phyloP scores from a whole-genome alignment of 2,329 filamentous ascomycete genomes.

The Orbilia javanica region DNA sequence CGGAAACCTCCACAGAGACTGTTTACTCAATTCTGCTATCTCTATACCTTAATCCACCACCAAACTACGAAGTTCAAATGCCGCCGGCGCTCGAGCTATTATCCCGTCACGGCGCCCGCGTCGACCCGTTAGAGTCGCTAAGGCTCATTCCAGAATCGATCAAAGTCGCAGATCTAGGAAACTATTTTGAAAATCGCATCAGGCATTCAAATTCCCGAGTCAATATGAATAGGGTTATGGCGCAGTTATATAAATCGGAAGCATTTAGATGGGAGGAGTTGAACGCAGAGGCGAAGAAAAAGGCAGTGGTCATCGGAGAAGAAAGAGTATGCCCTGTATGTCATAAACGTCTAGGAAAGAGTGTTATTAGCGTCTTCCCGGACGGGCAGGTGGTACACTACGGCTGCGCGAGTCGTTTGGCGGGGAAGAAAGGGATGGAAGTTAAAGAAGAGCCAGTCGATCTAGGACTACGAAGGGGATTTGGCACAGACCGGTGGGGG shows the following conservation, averaged over 20 bases:
- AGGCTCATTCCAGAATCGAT: slow-evolving; percentile 85
- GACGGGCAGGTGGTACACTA: slow-evolving; percentile 78
- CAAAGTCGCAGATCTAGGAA: slow-evolving; percentile 81
- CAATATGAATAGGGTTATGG: slow-evolving; percentile 82
- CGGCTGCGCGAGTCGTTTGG: slow-evolving; percentile 72
- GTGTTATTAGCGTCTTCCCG: slow-evolving; percentile 88
- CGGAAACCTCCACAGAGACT: slow-evolving; percentile 68
- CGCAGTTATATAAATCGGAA: slow-evolving; percentile 81
- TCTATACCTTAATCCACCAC: slow-evolving; percentile 85
- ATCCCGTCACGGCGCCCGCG: slow-evolving; percentile 89
- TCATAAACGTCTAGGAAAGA: slow-evolving; percentile 90
- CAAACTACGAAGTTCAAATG: slow-evolving; percentile 73
- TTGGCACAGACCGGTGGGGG: slow-evolving; percentile 44
- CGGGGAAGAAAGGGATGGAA: slow-evolving; percentile 45
- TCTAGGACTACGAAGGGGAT: slow-evolving; percentile 35
- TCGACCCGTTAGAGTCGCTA: slow-evolving; percentile 87
- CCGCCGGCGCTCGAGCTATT: slow-evolving; percentile 85
- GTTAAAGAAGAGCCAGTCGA: slow-evolving; percentile 44
- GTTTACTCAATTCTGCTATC: slow-evolving; percentile 94
- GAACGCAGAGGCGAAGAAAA: slow-evolving; percentile 75
- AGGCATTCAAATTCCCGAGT: slow-evolving; percentile 84
- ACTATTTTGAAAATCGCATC: slow-evolving; percentile 92
- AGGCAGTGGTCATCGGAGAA: slow-evolving; percentile 84
- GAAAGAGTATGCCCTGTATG: slow-evolving; percentile 92
- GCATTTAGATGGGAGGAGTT: slow-evolving; percentile 81